A percentile compares a stretch with the other conserved stretches of the same genome.
Conservation (phyloP, 1,284 basidiomycete species). For the Schizophyllum amplum region DNA sequence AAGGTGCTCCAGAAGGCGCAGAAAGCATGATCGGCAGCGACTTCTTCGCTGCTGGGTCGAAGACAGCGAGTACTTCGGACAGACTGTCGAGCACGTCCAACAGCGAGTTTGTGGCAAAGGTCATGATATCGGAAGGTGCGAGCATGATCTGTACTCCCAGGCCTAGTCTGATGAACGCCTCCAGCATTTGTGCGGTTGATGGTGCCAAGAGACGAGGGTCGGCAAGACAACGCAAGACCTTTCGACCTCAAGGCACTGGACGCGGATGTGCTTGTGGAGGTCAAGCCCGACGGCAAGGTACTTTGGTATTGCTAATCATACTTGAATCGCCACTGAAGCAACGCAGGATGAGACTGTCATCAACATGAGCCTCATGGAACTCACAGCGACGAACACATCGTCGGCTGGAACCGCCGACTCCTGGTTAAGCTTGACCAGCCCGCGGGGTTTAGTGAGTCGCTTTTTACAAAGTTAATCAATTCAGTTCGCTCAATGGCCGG, state of each 20-base stretch:
- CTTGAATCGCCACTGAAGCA: neutral
- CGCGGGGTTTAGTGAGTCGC: constrained; percentile 45
- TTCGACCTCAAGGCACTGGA: constrained; percentile 59
- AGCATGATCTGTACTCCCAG: neutral
- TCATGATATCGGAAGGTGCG: constrained; percentile 52
- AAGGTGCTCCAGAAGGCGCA: constrained; percentile 26
- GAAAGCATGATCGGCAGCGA: constrained; percentile 73
- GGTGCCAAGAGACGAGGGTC: constrained; percentile 22
- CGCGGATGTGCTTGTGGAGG: constrained; percentile 55
- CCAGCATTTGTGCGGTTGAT: constrained; percentile 28
- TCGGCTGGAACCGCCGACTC: constrained; percentile 26
- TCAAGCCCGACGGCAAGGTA: constrained; percentile 69
- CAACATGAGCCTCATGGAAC: constrained; percentile 54
- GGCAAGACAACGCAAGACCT: constrained; percentile 23
- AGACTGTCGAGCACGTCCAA: constrained; percentile 11
- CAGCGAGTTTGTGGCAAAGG: constrained; percentile 44
- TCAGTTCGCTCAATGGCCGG: constrained; percentile 1
- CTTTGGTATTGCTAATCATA: constrained; percentile 11
- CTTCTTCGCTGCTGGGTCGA: constrained; percentile 56
- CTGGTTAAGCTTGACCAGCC: constrained; percentile 42
- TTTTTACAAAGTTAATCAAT: constrained; percentile 3
- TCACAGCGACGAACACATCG: constrained; percentile 42
- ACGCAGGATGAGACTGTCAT: constrained; percentile 64
- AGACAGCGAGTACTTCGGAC: constrained; percentile 30
- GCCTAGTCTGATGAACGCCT: neutral